A percentile compares a stretch with the other conserved stretches of the same genome.
Evolutionary conservation across 1,139 yeast genomes (phyloP).

Genomic region (Debaryomycetaceae sp.): DNA sequence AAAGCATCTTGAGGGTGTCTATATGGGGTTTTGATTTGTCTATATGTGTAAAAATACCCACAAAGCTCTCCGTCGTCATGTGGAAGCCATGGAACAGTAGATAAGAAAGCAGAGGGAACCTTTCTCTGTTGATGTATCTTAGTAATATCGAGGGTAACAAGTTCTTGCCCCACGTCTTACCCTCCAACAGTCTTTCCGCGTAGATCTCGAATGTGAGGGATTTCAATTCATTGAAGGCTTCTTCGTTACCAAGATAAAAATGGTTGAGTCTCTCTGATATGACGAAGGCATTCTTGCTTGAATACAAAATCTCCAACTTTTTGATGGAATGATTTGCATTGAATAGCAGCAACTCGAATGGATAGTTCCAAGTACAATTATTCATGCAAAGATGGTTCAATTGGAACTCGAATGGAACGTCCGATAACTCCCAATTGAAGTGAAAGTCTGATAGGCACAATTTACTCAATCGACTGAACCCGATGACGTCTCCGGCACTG

Average conservation of each 20-base stretch:
- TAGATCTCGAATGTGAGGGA: slow-evolving; percentile 16
- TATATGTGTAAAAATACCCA: not conserved
- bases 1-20: slow-evolving; percentile 2
- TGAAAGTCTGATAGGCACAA: slow-evolving; percentile 29
- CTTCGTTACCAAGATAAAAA: slow-evolving; percentile 20
- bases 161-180: slow-evolving; percentile 1
- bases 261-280: slow-evolving; percentile 35
- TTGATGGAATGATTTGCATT: slow-evolving; percentile 22
- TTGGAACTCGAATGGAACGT: not conserved
- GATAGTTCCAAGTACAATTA: slow-evolving; percentile 46
- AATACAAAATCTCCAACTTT: slow-evolving; percentile 23
- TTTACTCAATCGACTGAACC: slow-evolving; percentile 17
- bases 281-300: slow-evolving; percentile 28
- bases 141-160: slow-evolving; percentile 1
- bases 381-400: slow-evolving; percentile 15
- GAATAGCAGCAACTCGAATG: slow-evolving; percentile 34
- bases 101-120: slow-evolving; percentile 17
- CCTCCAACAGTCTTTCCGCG: slow-evolving; percentile 1
- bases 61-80: slow-evolving; percentile 8
- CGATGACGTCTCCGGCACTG: slow-evolving; percentile 27
- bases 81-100: slow-evolving; percentile 26
- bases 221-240: slow-evolving; percentile 20
- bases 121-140: slow-evolving; percentile 7
- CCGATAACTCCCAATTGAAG: slow-evolving; percentile 27
- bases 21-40: not conserved